phyloP scores from a whole-genome alignment of 202 grass and related monocot species.

The Elaeis oleifera region DNA sequence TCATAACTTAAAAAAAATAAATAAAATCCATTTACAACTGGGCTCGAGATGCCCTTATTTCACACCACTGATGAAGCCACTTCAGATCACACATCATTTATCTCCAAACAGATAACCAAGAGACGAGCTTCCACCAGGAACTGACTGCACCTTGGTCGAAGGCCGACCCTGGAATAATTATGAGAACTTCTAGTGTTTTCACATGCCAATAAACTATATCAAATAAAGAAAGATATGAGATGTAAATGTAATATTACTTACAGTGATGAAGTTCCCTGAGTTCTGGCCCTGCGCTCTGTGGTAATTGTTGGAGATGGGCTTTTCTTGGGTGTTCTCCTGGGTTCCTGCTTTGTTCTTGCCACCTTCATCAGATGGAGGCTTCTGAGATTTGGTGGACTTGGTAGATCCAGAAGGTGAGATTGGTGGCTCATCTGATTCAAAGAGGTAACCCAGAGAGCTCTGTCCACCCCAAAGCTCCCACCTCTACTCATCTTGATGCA shows the following conservation, averaged over 20 bases:
- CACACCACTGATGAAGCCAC: too few relatives aligned
- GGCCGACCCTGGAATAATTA: conserved; percentile 37
- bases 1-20: too few relatives aligned
- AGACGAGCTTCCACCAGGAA: conserved; percentile 58
- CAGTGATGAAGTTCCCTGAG: conserved; percentile 40
- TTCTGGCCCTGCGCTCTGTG: conserved; percentile 37
- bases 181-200: too few relatives aligned
- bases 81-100: background rate
- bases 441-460: conserved; percentile 70
- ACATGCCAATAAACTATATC: background rate
- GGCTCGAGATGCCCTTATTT: too few relatives aligned
- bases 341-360: background rate
- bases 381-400: conserved; percentile 20
- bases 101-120: conserved; percentile 64
- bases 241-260: conserved; percentile 11
- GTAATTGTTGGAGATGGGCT: conserved; percentile 25
- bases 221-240: background rate
- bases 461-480: conserved; percentile 55
- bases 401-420: background rate
- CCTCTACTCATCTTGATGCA: conserved; percentile 43
- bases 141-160: conserved; percentile 64
- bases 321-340: background rate
- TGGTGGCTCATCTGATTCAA: conserved; percentile 41
- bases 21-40: too few relatives aligned
- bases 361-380: conserved; percentile 1